Base-by-base conservation (phyloP, 148 eudicot genomes). In the Heliosperma pusillum region DNA sequence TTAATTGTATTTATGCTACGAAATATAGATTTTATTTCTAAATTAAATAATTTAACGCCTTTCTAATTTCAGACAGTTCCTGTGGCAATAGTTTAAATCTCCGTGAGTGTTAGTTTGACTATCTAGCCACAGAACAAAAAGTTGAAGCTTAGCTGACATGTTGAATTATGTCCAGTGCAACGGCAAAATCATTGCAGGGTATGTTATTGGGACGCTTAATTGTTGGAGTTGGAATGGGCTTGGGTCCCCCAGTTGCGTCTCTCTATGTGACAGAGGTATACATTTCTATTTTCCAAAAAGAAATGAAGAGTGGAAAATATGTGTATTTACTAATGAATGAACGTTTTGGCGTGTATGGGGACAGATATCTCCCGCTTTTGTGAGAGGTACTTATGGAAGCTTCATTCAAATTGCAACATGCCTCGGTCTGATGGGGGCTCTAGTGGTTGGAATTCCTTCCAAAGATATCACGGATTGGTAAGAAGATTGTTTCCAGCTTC, bases 321-420 rank as follows among this genome's bases (percentile, higher is more conserved):
- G 25, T 77, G 36, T 22, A 24, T 52, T 56, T 53, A 64, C 25
- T 72, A 57, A 72, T 25, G 9, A 71, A 19, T 24, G 52, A 4
- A 47, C 27, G 52, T 29, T 61, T 59, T 75, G 61, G 19, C 42
- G 44, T 75, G 73, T 25, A 50, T 52, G 66, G 29, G 77, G 76
- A n/a, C 74, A 95, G 99, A 81, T 95, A 74, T 95, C 99, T 79
- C 99, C 99, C 74, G 83, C 97, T 67, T 88, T 87, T 81, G 90
- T 95, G 65, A 87, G 99, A 86, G 99, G 99, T 73, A 95, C 99
- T 63, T 95, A 90, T 78, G 99, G 99, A 74, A 91, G 98, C 87
- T 90, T 95, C 76, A 89, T 95, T 74, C 98, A 95, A 63, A 92
- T 95, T 77, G 91, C 97, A 69, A 90, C 96, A 21, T 95, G 98